These are phyloP conservation scores for Eucalyptus polybractea DNA, from an alignment of 345 rosid genomes.

Conservation along the genomic window DNA sequence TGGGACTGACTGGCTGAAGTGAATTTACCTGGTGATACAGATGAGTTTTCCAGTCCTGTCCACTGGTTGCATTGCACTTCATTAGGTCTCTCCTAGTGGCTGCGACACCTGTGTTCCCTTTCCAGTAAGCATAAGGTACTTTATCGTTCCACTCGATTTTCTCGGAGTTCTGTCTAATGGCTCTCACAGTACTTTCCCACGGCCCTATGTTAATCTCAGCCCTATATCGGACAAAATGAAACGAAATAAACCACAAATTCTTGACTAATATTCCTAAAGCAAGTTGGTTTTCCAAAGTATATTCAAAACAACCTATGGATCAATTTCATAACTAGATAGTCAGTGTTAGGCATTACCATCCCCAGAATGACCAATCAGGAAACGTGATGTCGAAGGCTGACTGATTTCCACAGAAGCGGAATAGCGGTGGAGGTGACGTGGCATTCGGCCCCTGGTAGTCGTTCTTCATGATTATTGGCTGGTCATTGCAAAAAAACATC, in stretches of 20 bases:
- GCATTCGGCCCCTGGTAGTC: slow-evolving; percentile 4
- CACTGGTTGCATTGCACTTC: slow-evolving; percentile 3
- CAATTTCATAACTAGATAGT: not conserved
- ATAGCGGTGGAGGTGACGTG: slow-evolving; percentile 28
- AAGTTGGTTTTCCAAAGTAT: not conserved
- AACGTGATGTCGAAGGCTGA: slow-evolving; percentile 28
- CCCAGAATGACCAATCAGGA: slow-evolving; percentile 73
- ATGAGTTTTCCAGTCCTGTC: slow-evolving; percentile 7
- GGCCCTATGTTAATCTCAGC: slow-evolving; percentile 39
- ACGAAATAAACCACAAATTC: not conserved
- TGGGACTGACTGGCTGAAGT: not conserved
- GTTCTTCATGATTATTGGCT: slow-evolving; percentile 10
- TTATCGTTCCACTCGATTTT: slow-evolving; percentile 21
- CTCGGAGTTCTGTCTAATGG: slow-evolving; percentile 25
- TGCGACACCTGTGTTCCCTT: slow-evolving; percentile 14
- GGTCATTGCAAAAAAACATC: slow-evolving; percentile 27
- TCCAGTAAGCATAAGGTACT: slow-evolving; percentile 20
- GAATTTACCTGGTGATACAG: slow-evolving; percentile 1
- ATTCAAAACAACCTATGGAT: not conserved
- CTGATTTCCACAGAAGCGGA: slow-evolving; percentile 43
- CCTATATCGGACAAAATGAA: slow-evolving; percentile 1
- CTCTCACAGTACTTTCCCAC: slow-evolving; percentile 17
- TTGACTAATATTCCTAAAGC: not conserved
- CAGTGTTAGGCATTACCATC: slow-evolving; percentile 23
- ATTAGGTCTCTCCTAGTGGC: slow-evolving; percentile 24